Conservation (phyloP, 768 basidiomycete genomes). For the Boletales sp. region DNA sequence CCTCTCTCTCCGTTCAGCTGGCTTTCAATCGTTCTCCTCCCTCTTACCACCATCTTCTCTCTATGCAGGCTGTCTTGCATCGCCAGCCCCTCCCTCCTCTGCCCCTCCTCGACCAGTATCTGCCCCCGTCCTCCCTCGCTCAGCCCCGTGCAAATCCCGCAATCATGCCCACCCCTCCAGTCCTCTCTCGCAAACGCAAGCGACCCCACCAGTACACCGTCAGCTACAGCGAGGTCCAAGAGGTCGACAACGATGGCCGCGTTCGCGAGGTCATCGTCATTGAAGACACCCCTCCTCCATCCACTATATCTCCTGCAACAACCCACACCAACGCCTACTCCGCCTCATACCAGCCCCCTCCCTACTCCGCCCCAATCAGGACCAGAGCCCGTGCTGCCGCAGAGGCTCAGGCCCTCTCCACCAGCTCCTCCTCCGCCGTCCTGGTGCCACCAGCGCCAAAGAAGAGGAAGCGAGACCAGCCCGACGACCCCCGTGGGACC, state of each 20-base stretch:
- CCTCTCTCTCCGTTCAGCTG: constrained; percentile 12
- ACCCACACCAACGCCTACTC: constrained; percentile 71
- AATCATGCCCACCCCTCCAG: constrained; percentile 67
- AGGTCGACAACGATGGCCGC: constrained; percentile 74
- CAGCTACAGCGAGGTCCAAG: constrained; percentile 85
- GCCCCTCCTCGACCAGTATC: constrained; percentile 58
- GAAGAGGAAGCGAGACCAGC: constrained; percentile 79
- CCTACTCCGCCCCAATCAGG: constrained; percentile 71
- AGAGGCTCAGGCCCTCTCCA: constrained; percentile 75
- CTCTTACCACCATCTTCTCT: constrained; percentile 49
- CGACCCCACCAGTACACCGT: constrained; percentile 77
- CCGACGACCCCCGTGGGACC: constrained; percentile 68
- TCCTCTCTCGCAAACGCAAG: constrained; percentile 78
- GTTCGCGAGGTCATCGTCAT: constrained; percentile 88
- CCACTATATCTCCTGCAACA: constrained; percentile 70
- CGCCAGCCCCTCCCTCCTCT: constrained; percentile 56
- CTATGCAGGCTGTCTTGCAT: constrained; percentile 69
- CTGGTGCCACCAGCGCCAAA: constrained; percentile 70
- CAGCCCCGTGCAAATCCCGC: constrained; percentile 46
- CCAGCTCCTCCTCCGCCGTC: constrained; percentile 58
- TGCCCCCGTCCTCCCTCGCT: constrained; percentile 51
- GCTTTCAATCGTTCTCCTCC: constrained; percentile 32
- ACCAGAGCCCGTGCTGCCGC: constrained; percentile 85
- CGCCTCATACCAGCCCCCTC: constrained; percentile 75
- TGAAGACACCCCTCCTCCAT: constrained; percentile 84